Conservation (phyloP, 1,284 basidiomycete species). For the Pseudozyma thailandica region DNA sequence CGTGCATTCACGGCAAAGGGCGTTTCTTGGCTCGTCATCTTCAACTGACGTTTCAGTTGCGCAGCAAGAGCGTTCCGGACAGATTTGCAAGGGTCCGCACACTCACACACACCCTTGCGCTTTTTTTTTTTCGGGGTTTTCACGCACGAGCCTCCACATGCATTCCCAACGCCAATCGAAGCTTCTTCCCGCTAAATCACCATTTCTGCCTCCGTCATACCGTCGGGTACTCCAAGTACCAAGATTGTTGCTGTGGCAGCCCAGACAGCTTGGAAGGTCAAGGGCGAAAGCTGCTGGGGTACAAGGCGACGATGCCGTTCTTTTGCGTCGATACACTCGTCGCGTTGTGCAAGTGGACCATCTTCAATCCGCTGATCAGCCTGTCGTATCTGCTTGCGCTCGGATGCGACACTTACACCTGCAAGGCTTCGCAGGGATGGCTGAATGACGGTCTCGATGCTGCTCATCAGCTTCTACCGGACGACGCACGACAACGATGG, state of each 20-base stretch:
- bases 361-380: slow-evolving; percentile 37
- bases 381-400: slow-evolving; percentile 14
- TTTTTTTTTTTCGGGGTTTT: too few relatives aligned
- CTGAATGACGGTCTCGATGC: slow-evolving; percentile 1
- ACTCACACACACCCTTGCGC: too few relatives aligned
- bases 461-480: neutral
- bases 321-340: slow-evolving; percentile 32
- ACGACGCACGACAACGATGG: neutral
- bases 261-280: too few relatives aligned
- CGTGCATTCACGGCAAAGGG: too few relatives aligned
- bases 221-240: neutral
- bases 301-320: slow-evolving; percentile 12
- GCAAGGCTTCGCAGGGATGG: slow-evolving; percentile 7
- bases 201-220: too few relatives aligned
- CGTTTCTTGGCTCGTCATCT: too few relatives aligned
- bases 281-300: neutral
- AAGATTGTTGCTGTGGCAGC: too few relatives aligned
- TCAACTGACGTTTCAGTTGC: too few relatives aligned
- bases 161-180: too few relatives aligned
- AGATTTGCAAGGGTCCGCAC: too few relatives aligned
- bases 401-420: slow-evolving; percentile 11
- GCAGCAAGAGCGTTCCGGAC: too few relatives aligned
- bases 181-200: too few relatives aligned
- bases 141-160: slow-evolving; percentile 3
- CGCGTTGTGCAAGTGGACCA: slow-evolving; percentile 15